These are phyloP conservation scores for Paracamarosporium sp. DNA, from an alignment of 2,329 filamentous ascomycete species.

Conservation along the genomic window DNA sequence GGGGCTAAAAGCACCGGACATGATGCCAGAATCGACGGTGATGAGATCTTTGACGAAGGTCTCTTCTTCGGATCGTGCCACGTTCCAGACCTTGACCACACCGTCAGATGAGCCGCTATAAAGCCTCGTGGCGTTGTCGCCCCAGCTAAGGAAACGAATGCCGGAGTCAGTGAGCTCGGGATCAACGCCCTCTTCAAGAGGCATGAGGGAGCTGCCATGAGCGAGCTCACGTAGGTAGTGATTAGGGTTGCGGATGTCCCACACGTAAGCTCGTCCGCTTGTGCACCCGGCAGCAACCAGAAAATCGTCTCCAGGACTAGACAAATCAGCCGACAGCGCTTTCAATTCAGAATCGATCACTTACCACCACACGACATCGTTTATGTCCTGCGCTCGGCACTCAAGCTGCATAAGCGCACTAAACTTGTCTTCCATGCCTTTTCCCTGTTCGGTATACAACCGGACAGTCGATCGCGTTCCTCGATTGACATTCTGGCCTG, in stretches of 20 bases:
- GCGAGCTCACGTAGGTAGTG: slow-evolving; percentile 56
- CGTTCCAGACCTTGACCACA: slow-evolving; percentile 66
- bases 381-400: slow-evolving; percentile 67
- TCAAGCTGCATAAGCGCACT: slow-evolving; percentile 55
- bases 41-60: slow-evolving; percentile 59
- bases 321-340: slow-evolving; percentile 7
- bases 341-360: slow-evolving; percentile 3
- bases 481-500: slow-evolving; percentile 43
- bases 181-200: slow-evolving; percentile 50
- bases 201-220: slow-evolving; percentile 60
- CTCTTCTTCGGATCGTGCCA: slow-evolving; percentile 59
- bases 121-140: slow-evolving; percentile 57
- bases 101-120: slow-evolving; percentile 69
- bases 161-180: slow-evolving; percentile 64
- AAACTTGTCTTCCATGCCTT: slow-evolving; percentile 32
- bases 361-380: slow-evolving; percentile 62
- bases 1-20: slow-evolving; percentile 63
- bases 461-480: slow-evolving; percentile 59
- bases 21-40: slow-evolving; percentile 59
- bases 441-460: slow-evolving; percentile 55
- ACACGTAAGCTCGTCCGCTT: slow-evolving; percentile 65
- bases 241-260: slow-evolving; percentile 61
- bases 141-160: slow-evolving; percentile 65
- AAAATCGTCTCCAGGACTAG: slow-evolving; percentile 54
- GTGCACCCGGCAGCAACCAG: slow-evolving; percentile 67